phyloP scores from a whole-genome alignment of 2,329 filamentous ascomycete species.

The Cucurbitaria berberidis region DNA sequence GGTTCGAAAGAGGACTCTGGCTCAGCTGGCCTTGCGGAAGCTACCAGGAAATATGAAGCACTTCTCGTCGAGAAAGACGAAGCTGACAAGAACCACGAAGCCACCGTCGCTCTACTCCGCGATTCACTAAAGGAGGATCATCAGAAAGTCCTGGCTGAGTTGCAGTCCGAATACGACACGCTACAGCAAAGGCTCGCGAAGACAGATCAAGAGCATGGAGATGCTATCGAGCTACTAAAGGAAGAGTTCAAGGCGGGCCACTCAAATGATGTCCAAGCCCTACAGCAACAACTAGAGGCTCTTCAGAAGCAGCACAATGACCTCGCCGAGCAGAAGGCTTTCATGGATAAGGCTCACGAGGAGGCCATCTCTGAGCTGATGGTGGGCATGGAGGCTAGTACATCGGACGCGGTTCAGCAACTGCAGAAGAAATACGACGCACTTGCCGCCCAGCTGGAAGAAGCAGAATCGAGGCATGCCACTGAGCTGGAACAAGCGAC shows the following conservation, averaged over 20 bases:
- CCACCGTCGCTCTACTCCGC: constrained; percentile 33
- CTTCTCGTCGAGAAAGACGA: constrained; percentile 34
- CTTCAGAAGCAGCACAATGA: constrained; percentile 36
- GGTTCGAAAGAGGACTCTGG: constrained; percentile 23
- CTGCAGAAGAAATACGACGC: constrained; percentile 43
- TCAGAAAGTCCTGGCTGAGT: constrained; percentile 26
- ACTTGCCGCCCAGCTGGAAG: constrained; percentile 29
- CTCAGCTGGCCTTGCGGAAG: constrained; percentile 23
- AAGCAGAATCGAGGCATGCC: constrained; percentile 10
- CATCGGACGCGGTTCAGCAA: constrained; percentile 40
- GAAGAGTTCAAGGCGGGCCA: constrained; percentile 39
- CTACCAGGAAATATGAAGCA: constrained; percentile 35
- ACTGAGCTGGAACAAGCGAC: constrained; percentile 27
- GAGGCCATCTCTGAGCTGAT: constrained; percentile 46
- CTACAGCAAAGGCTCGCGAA: constrained; percentile 30
- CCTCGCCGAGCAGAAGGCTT: constrained; percentile 35
- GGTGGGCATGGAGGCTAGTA: constrained; percentile 42
- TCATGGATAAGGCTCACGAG: constrained; percentile 42
- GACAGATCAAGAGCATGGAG: constrained; percentile 39
- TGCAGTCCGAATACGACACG: constrained; percentile 33
- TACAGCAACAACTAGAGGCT: constrained; percentile 36
- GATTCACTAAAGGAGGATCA: constrained; percentile 36
- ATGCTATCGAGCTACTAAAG: constrained; percentile 39
- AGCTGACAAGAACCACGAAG: constrained; percentile 37
- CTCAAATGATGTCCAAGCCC: constrained; percentile 30